Base-by-base conservation (phyloP, 2,329 filamentous ascomycete genomes). In the Shiraia bambusicola region DNA sequence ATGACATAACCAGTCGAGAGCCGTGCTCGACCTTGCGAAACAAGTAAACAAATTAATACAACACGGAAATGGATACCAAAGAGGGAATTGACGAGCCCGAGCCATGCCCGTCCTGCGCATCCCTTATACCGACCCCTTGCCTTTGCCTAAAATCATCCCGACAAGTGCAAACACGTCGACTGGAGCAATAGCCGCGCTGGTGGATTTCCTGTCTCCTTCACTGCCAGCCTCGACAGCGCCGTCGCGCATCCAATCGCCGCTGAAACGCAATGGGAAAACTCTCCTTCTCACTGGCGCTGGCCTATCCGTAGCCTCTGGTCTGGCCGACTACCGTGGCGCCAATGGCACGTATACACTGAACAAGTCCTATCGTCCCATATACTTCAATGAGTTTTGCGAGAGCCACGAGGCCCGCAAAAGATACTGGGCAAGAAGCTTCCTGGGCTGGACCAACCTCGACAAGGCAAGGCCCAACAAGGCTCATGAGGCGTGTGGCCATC, bases 281-380 rank as follows among this genome's bases (percentile, higher is more conserved):
- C 75, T 87, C 19, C 70, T 88, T 12, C 72, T 88, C 28, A 84
- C 91, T 0, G 93, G 93, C 9, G 93, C 93, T 2, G 93, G 93
- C 2, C 87, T 98, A 36, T 95, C 89, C 1, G 92, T 97, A 7
- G 88, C 91, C 3, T 95, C 89, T 9, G 93, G 93, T 0, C 78
- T 98, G 24, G 87, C 92, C 22, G 93, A 98, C 70, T 98, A 98
- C 68, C 79, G 93, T 40, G 93, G 93, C 14, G 77, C 81, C 36
- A 87, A 91, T 52, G 93, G 93, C 47, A 97, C 92, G 7, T 98
- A 98, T 66, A 85, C 89, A 30, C 78, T 93, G 61, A 97, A 97
- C 72, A 89, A 87, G 72, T 82, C 81, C 11, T 96, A 95, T 64
- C 82, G 87, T 2, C 93, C 92, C 24, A 94, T 95, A 53, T 98